Evolutionary conservation across 108 stramenopile genomes (phyloP).

Genomic region (Cylindrotheca fusiformis): DNA sequence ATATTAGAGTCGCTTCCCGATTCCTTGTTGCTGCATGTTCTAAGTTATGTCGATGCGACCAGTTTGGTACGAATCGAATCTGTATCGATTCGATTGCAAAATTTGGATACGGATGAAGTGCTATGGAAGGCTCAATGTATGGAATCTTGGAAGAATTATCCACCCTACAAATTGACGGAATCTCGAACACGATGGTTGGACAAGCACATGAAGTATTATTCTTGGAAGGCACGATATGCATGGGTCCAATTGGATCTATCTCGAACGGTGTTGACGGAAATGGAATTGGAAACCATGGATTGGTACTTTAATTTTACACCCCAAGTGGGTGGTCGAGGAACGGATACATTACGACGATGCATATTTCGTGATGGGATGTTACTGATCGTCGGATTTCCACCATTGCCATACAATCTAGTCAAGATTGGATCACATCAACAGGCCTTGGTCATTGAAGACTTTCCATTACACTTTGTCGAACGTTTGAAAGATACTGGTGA

Average conservation of each 20-base stretch:
- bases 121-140: conserved; percentile 2
- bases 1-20: too few relatives aligned
- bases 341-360: conserved; percentile 6
- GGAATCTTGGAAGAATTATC: not conserved
- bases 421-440: not conserved
- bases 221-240: not conserved
- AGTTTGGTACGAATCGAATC: too few relatives aligned
- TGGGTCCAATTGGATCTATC: not conserved
- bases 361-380: conserved; percentile 4
- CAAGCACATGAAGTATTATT: not conserved
- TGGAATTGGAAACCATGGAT: conserved; percentile 7
- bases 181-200: not conserved
- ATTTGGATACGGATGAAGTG: too few relatives aligned
- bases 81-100: too few relatives aligned
- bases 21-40: too few relatives aligned
- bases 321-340: conserved; percentile 11
- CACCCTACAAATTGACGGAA: not conserved
- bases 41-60: too few relatives aligned
- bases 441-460: not conserved
- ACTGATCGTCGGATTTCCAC: conserved; percentile 3
- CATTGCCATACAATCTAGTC: conserved; percentile 4
- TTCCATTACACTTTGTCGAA: conserved; percentile 4
- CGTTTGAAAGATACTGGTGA: conserved; percentile 3
- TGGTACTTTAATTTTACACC: conserved; percentile 26
- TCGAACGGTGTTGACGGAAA: not conserved